Conservation (phyloP, 2,329 filamentous ascomycete genomes). For the Aspergillus fumigatus region DNA sequence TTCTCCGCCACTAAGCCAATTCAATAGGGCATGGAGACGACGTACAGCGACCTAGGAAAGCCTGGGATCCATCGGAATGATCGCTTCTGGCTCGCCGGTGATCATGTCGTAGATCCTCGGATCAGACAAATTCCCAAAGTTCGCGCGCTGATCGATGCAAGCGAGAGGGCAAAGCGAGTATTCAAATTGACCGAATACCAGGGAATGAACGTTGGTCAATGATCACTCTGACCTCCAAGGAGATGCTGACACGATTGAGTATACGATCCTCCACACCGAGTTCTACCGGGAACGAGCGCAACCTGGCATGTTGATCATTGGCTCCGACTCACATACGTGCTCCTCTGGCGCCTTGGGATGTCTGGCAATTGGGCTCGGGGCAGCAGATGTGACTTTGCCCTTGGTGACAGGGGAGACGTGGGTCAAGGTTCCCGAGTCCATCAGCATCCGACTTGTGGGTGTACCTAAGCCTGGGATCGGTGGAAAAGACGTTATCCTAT, state of each 20-base stretch:
- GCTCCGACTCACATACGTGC: conserved; percentile 46
- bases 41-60: conserved; percentile 37
- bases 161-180: conserved; percentile 34
- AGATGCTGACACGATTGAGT: conserved; percentile 6
- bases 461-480: conserved; percentile 34
- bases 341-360: conserved; percentile 40
- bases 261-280: conserved; percentile 47
- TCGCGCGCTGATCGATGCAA: conserved; percentile 33
- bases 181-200: conserved; percentile 46
- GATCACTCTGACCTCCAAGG: neutral
- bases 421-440: conserved; percentile 44
- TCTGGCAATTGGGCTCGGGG: conserved; percentile 45
- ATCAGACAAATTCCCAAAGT: conserved; percentile 34
- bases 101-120: conserved; percentile 47
- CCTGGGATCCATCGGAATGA: conserved; percentile 48
- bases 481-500: conserved; percentile 46
- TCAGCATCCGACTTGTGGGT: conserved; percentile 39
- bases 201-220: conserved; percentile 30
- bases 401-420: conserved; percentile 46
- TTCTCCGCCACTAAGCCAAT: neutral
- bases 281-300: conserved; percentile 43
- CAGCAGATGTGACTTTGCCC: conserved; percentile 43
- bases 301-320: conserved; percentile 43
- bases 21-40: conserved; percentile 38
- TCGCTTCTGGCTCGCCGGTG: conserved; percentile 48